Base-by-base conservation (phyloP, 176 grass and related monocot species). In the Carex cristatella region DNA sequence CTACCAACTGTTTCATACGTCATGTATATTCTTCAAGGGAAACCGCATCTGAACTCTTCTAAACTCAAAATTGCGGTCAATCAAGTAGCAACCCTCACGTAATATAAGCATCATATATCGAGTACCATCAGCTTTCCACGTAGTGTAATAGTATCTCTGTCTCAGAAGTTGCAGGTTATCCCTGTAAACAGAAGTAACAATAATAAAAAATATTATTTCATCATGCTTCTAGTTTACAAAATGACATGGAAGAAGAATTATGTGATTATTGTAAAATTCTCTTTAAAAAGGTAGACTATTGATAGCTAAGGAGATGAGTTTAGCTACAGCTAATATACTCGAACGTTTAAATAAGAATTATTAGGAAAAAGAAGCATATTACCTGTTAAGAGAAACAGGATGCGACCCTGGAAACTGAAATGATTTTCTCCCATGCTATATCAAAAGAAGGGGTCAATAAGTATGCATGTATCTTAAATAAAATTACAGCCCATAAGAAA, bases 51-150 rank as follows among this genome's bases (percentile, higher is more conserved):
- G 95, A 90, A 98, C 90, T 87, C 97, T 92, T 84, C 93, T 89
- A 85, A 99, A 99, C 79, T 61, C 85, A 85, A 99, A 99, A 84
- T 93, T 99, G 19, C 91, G 89, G 86, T 95, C 93, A 73, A 98
- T 92, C 87, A 98, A 90, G 85, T 93, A 98, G 72, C 93, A 95
- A 54, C 93, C 95, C 71, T 90, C 88, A 78, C 83, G 90, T 70
- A 86, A 85, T 90, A 99, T 94, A 87, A 99, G 94, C 93, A 99
- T 99, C 97, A 99, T 99, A 89, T 99, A 99, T 38, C 97, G 88
- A n/a, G 97, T 99, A 58, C 97, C 97, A 33, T 99, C 97, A 83
- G 97, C 97, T 85, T 99, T 99, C 93, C 97, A 99, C 86, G 97
- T 99, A 89, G 97, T 90, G 93, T 92, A 96, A 88, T 99, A 99